Base-by-base conservation (phyloP, 2,329 filamentous ascomycete genomes). In the Fusarium coffeatum region DNA sequence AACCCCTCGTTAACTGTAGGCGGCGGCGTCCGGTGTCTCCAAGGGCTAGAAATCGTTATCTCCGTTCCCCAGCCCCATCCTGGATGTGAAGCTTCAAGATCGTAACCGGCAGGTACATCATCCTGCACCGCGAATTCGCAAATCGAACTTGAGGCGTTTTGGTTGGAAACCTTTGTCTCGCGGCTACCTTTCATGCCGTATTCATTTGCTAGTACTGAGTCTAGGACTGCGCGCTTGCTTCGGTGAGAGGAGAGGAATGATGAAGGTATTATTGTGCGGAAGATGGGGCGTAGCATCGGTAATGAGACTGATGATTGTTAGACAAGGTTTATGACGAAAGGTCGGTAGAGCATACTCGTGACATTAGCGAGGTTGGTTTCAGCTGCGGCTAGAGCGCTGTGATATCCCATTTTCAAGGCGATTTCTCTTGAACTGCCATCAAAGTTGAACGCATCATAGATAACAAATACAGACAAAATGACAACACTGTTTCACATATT, bases 351-450 rank as follows among this genome's bases (percentile, higher is more conserved):
- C 53, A 20, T 67, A 77, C 76, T 61, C 18, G 76, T 75, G 10
- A 78, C 46, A 3, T 76, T 69, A 9, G 71, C 69, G 5, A 78
- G 57, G 28, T 78, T 76, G 18, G 71, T 59, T 47, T 78, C 77
- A 0, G 75, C 76, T 11, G 59, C 66, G 2, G 71, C 71, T 67
- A 74, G 69, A n/a, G 73, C 59, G n/a, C 74, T 64, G 40, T 74
- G 74, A 2, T 69, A 37, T 1, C 66, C 72, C 22, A 77, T 68
- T 13, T 76, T 62, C 12, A 74, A 59, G 1, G 75, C 65, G 3
- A 77, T n/a, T 11, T 78, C 76, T 16, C 41, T 65, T 4, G 72
- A 66, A 4, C 41, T 42, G 1, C 64, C 45, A 27, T 76, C 56
- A 27, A 72, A 71, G 6, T 43, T 41, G 18, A 61, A 67, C 2